Base-by-base conservation (phyloP, 768 basidiomycete genomes). In the Tricholoma sp. region DNA sequence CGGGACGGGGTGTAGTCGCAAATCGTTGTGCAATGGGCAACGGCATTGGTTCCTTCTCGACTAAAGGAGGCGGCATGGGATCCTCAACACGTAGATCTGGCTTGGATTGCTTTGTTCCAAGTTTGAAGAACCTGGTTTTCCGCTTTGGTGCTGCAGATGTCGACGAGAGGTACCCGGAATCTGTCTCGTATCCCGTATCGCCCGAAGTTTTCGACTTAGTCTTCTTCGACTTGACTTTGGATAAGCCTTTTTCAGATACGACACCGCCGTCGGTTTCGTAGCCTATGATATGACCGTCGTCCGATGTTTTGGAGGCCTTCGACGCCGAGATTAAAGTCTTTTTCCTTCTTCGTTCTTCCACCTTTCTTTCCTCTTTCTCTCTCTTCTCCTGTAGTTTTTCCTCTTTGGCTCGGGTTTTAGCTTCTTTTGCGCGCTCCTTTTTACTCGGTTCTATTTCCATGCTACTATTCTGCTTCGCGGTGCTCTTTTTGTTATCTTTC, bases 21-120 rank as follows among this genome's bases (percentile, higher is more conserved):
- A 81, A 83, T 57, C 70, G 68, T 16, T 71, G 75, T 3, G 79
- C 79, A 55, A 81, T 81, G 21, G 80, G 79, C 19, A 80, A 71
- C 7, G 70, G 63, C 31, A 76, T 63, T 1, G 67, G 62, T 37
- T 71, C 71, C 50, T 63, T 71, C 21, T 65, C 66, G 16, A 60
- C 51, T 6, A 54, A 29, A 10, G 56, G 34, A 12, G 68, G 70
- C 52, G 69, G 58, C 8, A 64, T 61, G 0, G 65, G 71, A 18
- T 55, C 53, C 5, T 65, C 66, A 10, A 71, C 68, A 16, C 61
- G 64, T 27, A 76, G 45, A 53, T 76, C 76, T 0, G 67, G 61
- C 49, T 74, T 73, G 2, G 76, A 75, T 16, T 69, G 65, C 55
- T 75, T 77, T 19, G 69, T 70, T 31, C 74, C 71, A 4, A 80